Evolutionary conservation across 75 land plant genomes (phyloP), one percentile per base, ranked within the genome.

Genomic region (Gnetum montanum): DNA sequence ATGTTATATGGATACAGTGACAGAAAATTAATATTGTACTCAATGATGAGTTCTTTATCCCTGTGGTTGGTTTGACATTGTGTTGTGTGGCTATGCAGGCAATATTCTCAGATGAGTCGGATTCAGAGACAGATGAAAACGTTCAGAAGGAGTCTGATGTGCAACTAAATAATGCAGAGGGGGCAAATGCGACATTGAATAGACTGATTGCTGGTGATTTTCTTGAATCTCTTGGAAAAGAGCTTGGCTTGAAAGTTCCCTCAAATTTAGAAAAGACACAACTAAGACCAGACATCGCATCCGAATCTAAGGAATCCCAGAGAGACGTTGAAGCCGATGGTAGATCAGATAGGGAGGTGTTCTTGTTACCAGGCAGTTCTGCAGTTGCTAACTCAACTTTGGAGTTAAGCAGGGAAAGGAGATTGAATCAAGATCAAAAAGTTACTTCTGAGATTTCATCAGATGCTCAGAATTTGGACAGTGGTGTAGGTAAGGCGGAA

Each of bases 81-180:
- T n/a, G n/a, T n/a, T n/a, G n/a, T n/a, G n/a, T n/a, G n/a, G 29
- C 33, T 35, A 12, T 70, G 58, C 71, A 92, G 98, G 94, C 98
- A 26, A 95, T 95, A 43, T 95, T 95, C 65, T 90, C 99, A 53
- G 98, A 92, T 71, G 98, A 92, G 34, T 83, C 92, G 34, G 97
- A 92, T 60, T 80, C 73, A 40, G 96, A 87, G 36, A 71, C 43
- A 46, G 78, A 66, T 33, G 70, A 56, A 26, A 62, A 27, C 8
- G 19, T 27, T 35, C 16, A 8, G 20, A 60, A 57, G 16, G 45
- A 75, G 45, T 46, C 37, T 4, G 67, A 40, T 31, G 66, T 61
- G 60, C 63, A 63, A 43, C 57, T 67, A 30, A 75, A 70, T 53
- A 75, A 58, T 51, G 59, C 25, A 51, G 77, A 86, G 59, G 99